Evolutionary conservation across 2,329 filamentous ascomycete species (phyloP).

Genomic region (Fusarium liriodendri): DNA sequence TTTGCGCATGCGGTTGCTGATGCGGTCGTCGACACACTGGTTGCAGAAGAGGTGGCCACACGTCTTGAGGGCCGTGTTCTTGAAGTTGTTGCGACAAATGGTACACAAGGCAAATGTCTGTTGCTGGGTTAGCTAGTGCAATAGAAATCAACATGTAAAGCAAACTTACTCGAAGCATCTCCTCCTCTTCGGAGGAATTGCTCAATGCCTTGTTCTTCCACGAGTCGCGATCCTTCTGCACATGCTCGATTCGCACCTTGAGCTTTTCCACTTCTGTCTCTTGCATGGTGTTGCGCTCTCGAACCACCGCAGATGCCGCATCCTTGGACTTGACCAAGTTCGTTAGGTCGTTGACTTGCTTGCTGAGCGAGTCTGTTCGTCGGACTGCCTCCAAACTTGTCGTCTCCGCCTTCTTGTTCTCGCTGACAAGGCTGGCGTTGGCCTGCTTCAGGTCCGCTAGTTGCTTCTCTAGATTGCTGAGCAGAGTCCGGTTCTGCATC

Average conservation of each 20-base stretch:
- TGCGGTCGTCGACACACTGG: constrained; percentile 87
- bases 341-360: constrained; percentile 82
- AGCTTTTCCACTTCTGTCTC: constrained; percentile 85
- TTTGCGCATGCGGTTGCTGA: constrained; percentile 91
- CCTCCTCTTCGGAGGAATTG: constrained; percentile 84
- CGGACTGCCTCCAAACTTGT: constrained; percentile 77
- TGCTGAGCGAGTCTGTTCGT: constrained; percentile 76
- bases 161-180: constrained; percentile 83
- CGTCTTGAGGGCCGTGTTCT: constrained; percentile 91
- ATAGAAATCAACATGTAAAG: neutral
- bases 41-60: constrained; percentile 97
- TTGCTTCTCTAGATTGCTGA: constrained; percentile 92
- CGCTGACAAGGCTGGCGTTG: constrained; percentile 75
- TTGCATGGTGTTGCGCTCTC: constrained; percentile 69
- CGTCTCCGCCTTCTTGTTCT: constrained; percentile 81
- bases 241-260: constrained; percentile 79
- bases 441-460: constrained; percentile 84
- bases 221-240: constrained; percentile 83
- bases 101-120: constrained; percentile 75
- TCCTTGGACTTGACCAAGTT: constrained; percentile 82
- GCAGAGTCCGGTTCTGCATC: constrained; percentile 76
- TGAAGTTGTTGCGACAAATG: constrained; percentile 92
- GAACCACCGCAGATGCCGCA: constrained; percentile 60
- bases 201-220: constrained; percentile 87
- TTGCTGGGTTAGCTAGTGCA: constrained; percentile 34